Percentiles rank a stretch among this genome's conserved stretches.
Conservation (phyloP, 176 grass and related monocot species). For the Bolboschoenus planiculmis region DNA sequence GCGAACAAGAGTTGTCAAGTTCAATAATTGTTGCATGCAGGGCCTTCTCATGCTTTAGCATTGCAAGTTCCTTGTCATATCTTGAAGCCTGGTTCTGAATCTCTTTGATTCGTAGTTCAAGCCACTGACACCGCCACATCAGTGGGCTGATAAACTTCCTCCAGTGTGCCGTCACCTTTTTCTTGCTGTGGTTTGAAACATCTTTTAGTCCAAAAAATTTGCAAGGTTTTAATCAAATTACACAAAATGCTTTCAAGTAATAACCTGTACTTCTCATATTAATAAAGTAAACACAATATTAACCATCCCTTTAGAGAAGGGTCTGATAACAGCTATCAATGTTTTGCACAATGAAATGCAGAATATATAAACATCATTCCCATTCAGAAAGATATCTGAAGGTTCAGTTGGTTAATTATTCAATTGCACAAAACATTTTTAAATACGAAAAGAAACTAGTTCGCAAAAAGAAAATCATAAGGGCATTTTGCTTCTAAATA, state of each 20-base stretch:
- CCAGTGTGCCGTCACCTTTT: slow-evolving; percentile 87
- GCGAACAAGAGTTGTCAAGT: slow-evolving; percentile 72
- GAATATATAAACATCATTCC: not conserved
- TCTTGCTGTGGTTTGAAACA: slow-evolving; percentile 56
- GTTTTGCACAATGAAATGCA: slow-evolving; percentile 3
- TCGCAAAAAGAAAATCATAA: not conserved
- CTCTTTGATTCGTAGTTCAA: slow-evolving; percentile 79
- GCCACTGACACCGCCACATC: slow-evolving; percentile 83
- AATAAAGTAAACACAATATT: not conserved
- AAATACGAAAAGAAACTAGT: not conserved
- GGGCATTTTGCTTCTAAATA: not conserved
- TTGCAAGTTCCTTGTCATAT: slow-evolving; percentile 74
- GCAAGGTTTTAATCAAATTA: not conserved
- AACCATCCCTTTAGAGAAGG: not conserved
- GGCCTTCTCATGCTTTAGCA: slow-evolving; percentile 78
- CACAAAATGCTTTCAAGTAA: not conserved
- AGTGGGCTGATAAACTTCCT: slow-evolving; percentile 70
- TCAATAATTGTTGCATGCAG: slow-evolving; percentile 87
- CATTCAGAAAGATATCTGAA: not conserved
- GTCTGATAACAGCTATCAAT: not conserved
- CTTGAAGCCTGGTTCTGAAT: slow-evolving; percentile 57
- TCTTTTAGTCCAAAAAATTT: not conserved
- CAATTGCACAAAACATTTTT: not conserved
- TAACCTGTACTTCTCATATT: not conserved
- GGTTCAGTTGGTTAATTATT: not conserved